These are phyloP conservation scores for Dictyostelium discoideum DNA, from an alignment of 78 protist species.

Conservation along the genomic window DNA sequence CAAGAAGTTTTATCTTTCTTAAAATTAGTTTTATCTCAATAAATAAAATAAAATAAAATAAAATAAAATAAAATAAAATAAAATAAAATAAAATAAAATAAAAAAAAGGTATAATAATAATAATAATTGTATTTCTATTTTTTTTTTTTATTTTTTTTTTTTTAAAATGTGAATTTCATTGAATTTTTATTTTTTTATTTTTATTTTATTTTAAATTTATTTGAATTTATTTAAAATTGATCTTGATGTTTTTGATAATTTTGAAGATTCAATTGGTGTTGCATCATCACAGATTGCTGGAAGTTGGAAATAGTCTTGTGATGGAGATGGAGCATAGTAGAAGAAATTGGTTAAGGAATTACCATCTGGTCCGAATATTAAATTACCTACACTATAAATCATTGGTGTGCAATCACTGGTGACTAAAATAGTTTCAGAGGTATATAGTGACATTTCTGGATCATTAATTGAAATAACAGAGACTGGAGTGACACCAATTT, in stretches of 20 bases:
- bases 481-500: neutral
- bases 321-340: neutral
- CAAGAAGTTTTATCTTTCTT: constrained; percentile 11
- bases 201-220: neutral
- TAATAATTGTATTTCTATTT: too few species aligned
- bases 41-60: neutral
- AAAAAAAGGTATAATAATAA: too few species aligned
- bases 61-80: too few species aligned
- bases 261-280: neutral
- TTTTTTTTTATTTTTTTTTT: too few species aligned
- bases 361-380: neutral
- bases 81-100: too few species aligned
- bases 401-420: neutral
- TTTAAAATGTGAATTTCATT: too few species aligned
- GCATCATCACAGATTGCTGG: neutral
- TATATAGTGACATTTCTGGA: neutral
- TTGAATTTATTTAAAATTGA: neutral
- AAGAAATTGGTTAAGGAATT: neutral
- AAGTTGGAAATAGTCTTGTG: neutral
- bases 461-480: neutral
- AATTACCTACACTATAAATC: neutral
- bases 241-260: neutral
- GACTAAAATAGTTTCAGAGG: neutral
- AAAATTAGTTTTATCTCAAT: constrained; percentile 5
- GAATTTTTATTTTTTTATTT: neutral